Evolutionary conservation across 768 basidiomycete species (phyloP).

Genomic region (Tylopilus rubrobrunneus): DNA sequence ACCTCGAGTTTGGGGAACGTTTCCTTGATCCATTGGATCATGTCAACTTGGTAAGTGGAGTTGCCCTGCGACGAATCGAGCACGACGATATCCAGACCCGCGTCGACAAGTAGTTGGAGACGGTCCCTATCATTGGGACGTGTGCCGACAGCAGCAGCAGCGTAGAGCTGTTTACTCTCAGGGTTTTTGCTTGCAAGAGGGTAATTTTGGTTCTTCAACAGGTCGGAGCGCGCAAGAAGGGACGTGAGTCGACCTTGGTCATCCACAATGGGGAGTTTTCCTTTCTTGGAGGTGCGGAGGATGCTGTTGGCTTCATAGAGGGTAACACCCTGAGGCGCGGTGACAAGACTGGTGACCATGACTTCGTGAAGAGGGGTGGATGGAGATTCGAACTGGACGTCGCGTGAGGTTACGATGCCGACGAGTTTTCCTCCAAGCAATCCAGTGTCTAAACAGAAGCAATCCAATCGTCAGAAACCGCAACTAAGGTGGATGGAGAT

Average conservation of each 20-base stretch:
- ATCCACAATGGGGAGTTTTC: conserved; percentile 89
- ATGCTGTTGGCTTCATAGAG: conserved; percentile 90
- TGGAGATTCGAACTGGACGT: conserved; percentile 85
- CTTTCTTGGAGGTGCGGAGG: conserved; percentile 95
- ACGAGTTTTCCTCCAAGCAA: conserved; percentile 85
- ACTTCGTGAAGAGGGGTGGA: conserved; percentile 66
- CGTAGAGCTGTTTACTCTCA: conserved; percentile 90
- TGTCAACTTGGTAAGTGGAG: conserved; percentile 89
- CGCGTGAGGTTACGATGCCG: conserved; percentile 95
- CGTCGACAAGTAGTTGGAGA: conserved; percentile 81
- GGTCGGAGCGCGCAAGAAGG: conserved; percentile 93
- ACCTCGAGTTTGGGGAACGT: conserved; percentile 86
- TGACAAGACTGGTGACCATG: conserved; percentile 89
- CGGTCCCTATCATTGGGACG: conserved; percentile 85
- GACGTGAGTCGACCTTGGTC: conserved; percentile 60
- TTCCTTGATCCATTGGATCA: conserved; percentile 89
- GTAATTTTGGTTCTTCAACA: conserved; percentile 96
- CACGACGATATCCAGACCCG: conserved; percentile 92
- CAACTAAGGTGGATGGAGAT: conserved; percentile 2
- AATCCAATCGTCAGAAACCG: conserved; percentile 18
- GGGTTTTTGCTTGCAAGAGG: conserved; percentile 92
- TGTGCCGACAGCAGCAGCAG: conserved; percentile 94
- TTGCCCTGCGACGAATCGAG: conserved; percentile 98
- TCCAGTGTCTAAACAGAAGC: conserved; percentile 65
- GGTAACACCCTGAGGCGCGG: conserved; percentile 84